A percentile compares a stretch with the other conserved stretches of the same genome.
Evolutionary conservation across 2,329 filamentous ascomycete species (phyloP).

Genomic region (Xylariaceae sp.): DNA sequence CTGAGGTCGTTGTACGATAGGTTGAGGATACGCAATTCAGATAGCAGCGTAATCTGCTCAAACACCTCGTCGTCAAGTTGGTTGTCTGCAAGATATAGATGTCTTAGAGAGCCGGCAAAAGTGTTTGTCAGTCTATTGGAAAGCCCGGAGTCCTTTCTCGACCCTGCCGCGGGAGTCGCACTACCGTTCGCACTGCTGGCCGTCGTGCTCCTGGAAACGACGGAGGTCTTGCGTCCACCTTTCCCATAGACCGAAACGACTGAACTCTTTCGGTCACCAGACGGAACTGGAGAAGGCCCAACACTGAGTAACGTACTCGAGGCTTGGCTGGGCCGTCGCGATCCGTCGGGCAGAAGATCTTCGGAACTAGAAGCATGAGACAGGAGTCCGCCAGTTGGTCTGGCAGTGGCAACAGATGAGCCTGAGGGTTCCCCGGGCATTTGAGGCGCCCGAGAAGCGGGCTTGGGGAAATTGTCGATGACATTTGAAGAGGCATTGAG

Average conservation of each 20-base stretch:
- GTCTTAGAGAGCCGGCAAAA: constrained; percentile 82
- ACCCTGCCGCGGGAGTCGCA: constrained; percentile 54
- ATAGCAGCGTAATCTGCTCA: constrained; percentile 80
- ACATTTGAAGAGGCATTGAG: constrained; percentile 96
- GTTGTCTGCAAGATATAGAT: constrained; percentile 91
- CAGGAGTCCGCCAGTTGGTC: constrained; percentile 51
- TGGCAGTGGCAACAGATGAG: constrained; percentile 40
- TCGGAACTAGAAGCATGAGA: constrained; percentile 74
- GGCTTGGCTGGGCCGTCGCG: constrained; percentile 79
- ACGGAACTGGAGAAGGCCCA: constrained; percentile 69
- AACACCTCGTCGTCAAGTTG: constrained; percentile 93
- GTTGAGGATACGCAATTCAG: constrained; percentile 86
- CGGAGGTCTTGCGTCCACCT: constrained; percentile 81
- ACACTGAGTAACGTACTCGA: constrained; percentile 77
- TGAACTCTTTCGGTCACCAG: constrained; percentile 75
- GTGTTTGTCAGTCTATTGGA: constrained; percentile 80
- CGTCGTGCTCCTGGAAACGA: constrained; percentile 67
- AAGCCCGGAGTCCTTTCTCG: constrained; percentile 86
- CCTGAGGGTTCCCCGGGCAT: constrained; percentile 53
- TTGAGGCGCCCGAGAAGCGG: constrained; percentile 69
- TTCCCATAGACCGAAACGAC: constrained; percentile 79
- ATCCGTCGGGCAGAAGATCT: constrained; percentile 63
- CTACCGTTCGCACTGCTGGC: constrained; percentile 49
- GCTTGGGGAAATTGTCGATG: constrained; percentile 87
- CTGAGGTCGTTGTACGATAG: constrained; percentile 93